Conservation (phyloP, 176 grass and related monocot genomes). For the Avena atlantica region DNA sequence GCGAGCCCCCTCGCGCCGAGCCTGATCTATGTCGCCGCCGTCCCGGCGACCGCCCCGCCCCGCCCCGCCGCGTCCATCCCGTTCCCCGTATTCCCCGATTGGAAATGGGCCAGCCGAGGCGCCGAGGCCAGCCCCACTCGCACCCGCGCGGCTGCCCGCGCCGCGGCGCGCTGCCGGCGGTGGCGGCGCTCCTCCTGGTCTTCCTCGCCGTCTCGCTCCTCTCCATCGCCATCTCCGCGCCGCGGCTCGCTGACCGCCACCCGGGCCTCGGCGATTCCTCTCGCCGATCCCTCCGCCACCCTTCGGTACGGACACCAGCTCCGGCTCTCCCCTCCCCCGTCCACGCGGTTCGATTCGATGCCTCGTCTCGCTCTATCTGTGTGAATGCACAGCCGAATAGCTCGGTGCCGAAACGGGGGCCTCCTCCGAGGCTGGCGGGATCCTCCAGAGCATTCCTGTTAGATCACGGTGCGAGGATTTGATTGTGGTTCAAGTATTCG, state of each 20-base stretch:
- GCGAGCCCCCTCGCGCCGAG: not conserved
- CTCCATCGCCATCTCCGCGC: conserved; percentile 59
- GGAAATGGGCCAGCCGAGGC: conserved; percentile 64
- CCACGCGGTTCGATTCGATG: conserved; percentile 32
- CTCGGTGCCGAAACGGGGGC: conserved; percentile 6
- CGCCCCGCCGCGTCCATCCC: not conserved
- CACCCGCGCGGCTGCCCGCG: conserved; percentile 34
- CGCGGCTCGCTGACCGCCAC: conserved; percentile 62
- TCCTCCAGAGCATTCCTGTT: not conserved
- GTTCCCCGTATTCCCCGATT: not conserved
- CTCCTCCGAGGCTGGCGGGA: too few relatives aligned
- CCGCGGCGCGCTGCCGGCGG: conserved; percentile 50
- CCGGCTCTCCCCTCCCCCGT: not conserved
- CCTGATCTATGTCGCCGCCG: conserved; percentile 38
- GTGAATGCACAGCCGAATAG: not conserved
- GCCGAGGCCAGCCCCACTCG: conserved; percentile 48
- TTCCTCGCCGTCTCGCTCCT: conserved; percentile 54
- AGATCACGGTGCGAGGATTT: not conserved
- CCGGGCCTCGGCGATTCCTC: conserved; percentile 26
- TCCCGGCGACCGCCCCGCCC: not conserved
- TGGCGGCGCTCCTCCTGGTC: conserved; percentile 52
- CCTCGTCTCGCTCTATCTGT: not conserved
- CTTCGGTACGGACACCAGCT: conserved; percentile 23
- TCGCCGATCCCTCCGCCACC: conserved; percentile 44
- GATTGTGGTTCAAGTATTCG: not conserved